These are phyloP conservation scores for Komagataella mondaviorum DNA, from an alignment of 805 yeast species.

Conservation along the genomic window DNA sequence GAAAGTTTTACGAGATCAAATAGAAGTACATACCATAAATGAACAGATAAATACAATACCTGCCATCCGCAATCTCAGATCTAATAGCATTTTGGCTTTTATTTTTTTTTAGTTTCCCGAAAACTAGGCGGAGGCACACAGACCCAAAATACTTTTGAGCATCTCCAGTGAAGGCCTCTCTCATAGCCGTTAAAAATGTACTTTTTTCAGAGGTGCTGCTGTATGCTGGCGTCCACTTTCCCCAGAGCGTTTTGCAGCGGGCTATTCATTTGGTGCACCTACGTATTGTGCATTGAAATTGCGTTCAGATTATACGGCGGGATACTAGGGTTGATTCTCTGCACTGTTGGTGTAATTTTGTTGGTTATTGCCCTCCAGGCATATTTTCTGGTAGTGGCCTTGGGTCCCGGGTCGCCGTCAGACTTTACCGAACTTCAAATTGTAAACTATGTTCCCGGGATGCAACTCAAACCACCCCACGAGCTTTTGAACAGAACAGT, in stretches of 20 bases:
- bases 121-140: neutral
- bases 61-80: neutral
- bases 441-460: constrained; percentile 5
- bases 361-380: constrained; percentile 28
- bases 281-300: constrained; percentile 19
- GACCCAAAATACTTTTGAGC: neutral
- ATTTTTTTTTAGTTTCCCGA: neutral
- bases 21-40: neutral
- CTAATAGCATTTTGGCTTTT: neutral
- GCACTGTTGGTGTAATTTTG: constrained; percentile 15
- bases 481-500: constrained; percentile 24
- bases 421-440: constrained; percentile 35
- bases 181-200: neutral
- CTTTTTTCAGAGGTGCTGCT: constrained; percentile 12
- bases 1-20: constrained; percentile 50
- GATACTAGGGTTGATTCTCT: constrained; percentile 7
- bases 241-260: constrained; percentile 34
- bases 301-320: constrained; percentile 11
- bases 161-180: neutral
- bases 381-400: constrained; percentile 35
- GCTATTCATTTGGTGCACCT: constrained; percentile 34
- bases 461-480: constrained; percentile 24
- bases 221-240: constrained; percentile 24
- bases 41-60: neutral
- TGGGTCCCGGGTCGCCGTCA: constrained; percentile 55